Percentiles rank a stretch among this genome's conserved stretches.
phyloP scores from a whole-genome alignment of 2,329 filamentous ascomycete genomes.

The Aspergillus calidoustus region DNA sequence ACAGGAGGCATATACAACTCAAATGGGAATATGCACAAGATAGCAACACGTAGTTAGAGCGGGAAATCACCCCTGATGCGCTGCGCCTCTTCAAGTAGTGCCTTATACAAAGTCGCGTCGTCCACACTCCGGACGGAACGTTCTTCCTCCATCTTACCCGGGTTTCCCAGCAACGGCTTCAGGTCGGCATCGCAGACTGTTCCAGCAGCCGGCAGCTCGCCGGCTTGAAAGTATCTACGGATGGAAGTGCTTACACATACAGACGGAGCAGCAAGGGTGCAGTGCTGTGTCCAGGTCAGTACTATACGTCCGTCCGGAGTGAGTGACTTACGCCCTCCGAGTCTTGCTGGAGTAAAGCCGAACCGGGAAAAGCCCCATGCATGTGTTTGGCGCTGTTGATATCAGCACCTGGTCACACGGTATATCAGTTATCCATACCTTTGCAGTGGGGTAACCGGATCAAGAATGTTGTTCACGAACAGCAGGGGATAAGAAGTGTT shows the following conservation, averaged over 20 bases:
- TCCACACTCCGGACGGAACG: constrained; percentile 6
- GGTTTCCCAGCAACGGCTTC: constrained; percentile 36
- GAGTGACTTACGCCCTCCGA: constrained; percentile 44
- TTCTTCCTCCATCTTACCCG: constrained; percentile 11
- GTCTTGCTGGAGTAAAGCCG: constrained; percentile 51
- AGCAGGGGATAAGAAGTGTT: constrained; percentile 58
- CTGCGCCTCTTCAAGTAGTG: constrained; percentile 24
- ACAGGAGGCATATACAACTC: not conserved
- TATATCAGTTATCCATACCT: constrained; percentile 26
- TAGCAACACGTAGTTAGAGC: constrained; percentile 3
- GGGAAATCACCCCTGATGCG: constrained; percentile 12
- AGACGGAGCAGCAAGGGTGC: constrained; percentile 41
- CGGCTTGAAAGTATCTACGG: constrained; percentile 49
- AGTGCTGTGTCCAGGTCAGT: constrained; percentile 30
- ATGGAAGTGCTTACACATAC: constrained; percentile 43
- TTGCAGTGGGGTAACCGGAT: constrained; percentile 63
- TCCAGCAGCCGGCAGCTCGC: constrained; percentile 40
- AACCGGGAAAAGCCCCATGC: constrained; percentile 48
- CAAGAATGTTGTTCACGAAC: constrained; percentile 61
- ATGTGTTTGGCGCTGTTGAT: constrained; percentile 40
- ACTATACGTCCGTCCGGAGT: not conserved
- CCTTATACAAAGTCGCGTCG: constrained; percentile 23
- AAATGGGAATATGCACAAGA: not conserved
- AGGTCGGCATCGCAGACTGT: constrained; percentile 43
- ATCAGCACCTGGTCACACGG: constrained; percentile 10